Conservation (phyloP, 2,329 filamentous ascomycete species). For the Paracamarosporium sp. region DNA sequence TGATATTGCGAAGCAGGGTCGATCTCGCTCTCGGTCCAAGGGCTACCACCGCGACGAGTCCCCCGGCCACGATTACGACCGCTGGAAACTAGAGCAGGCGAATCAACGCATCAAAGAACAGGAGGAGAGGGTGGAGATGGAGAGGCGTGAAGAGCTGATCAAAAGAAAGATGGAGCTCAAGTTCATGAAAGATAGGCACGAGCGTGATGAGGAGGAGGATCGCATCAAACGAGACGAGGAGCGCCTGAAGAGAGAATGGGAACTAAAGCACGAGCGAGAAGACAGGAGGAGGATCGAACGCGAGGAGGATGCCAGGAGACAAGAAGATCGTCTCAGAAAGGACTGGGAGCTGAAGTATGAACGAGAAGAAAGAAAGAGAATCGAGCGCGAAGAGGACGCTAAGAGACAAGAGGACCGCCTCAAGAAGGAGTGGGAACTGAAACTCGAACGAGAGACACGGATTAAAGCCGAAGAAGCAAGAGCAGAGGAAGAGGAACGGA, state of each 20-base stretch:
- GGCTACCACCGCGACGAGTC: conserved; percentile 24
- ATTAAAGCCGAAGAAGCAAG: conserved; percentile 19
- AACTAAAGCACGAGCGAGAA: conserved; percentile 35
- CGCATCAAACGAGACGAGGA: conserved; percentile 36
- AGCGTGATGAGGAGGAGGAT: conserved; percentile 38
- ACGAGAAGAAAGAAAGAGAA: conserved; percentile 29
- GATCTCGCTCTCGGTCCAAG: conserved; percentile 32
- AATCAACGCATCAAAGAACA: conserved; percentile 44
- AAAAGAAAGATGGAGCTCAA: conserved; percentile 43
- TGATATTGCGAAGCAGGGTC: conserved; percentile 27
- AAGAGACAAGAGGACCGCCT: conserved; percentile 35
- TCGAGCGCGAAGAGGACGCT: conserved; percentile 26
- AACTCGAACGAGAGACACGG: conserved; percentile 31
- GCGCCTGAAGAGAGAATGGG: conserved; percentile 38
- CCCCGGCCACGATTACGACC: conserved; percentile 36
- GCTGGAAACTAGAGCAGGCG: conserved; percentile 42
- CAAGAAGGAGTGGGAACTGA: conserved; percentile 40
- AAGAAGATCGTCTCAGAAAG: conserved; percentile 37
- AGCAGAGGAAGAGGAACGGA: conserved; percentile 30
- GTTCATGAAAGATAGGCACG: conserved; percentile 42
- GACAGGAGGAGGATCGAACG: conserved; percentile 25
- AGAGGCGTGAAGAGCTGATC: conserved; percentile 46
- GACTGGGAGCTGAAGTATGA: conserved; percentile 41
- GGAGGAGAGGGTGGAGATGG: conserved; percentile 39
- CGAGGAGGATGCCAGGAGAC: conserved; percentile 27